phyloP scores from a whole-genome alignment of 2,329 filamentous ascomycete genomes.

The Calonectria multiphialidica region DNA sequence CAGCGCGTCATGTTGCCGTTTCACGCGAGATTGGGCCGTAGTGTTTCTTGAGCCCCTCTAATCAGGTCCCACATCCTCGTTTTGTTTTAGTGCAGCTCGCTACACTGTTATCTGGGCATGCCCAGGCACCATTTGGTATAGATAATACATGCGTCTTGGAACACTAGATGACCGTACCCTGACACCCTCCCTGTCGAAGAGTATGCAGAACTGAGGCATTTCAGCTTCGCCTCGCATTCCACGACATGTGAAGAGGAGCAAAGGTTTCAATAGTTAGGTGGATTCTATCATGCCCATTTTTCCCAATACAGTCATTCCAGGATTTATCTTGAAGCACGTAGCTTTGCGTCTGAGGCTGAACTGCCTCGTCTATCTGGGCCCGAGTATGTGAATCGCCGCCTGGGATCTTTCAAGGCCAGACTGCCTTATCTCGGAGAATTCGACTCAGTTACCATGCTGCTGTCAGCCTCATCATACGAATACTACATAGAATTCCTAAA shows the following conservation, averaged over 20 bases:
- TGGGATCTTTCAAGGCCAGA: background rate
- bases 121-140: background rate
- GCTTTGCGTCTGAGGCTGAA: background rate
- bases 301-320: background rate
- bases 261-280: background rate
- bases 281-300: background rate
- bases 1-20: background rate
- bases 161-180: background rate
- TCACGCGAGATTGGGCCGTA: background rate
- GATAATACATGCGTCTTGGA: background rate
- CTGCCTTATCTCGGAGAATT: conserved; percentile 1
- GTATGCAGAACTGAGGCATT: background rate
- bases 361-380: background rate
- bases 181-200: background rate
- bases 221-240: background rate
- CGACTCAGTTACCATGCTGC: too few species aligned
- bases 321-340: background rate
- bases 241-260: background rate
- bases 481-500: conserved; percentile 5
- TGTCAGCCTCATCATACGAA: conserved; percentile 3
- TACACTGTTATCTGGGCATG: background rate
- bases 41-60: background rate
- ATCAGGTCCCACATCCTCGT: background rate
- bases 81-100: background rate
- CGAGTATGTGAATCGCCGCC: background rate